Evolutionary conservation across 2,329 filamentous ascomycete genomes (phyloP).

Genomic region (Graphium sp.): DNA sequence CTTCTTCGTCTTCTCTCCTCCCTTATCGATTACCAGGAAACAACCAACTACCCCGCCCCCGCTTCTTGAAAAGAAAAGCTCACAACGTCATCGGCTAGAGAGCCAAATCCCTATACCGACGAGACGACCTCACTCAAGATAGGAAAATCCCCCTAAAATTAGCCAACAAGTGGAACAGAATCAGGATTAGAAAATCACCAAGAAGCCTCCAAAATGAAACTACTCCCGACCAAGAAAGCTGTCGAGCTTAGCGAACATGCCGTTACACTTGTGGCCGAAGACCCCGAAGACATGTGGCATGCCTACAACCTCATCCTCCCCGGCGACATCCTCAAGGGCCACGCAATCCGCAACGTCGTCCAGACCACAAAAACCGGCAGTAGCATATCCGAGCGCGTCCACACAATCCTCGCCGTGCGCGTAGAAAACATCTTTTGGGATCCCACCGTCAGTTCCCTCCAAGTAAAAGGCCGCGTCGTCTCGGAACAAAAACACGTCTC

Average conservation of each 20-base stretch:
- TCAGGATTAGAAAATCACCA: conserved; percentile 5
- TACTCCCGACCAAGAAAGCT: conserved; percentile 15
- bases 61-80: too few species aligned
- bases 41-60: too few species aligned
- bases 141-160: too few species aligned
- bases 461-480: conserved; percentile 36
- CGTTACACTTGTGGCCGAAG: conserved; percentile 23
- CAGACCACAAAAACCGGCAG: conserved; percentile 29
- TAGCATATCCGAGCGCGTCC: conserved; percentile 30
- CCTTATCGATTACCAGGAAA: too few species aligned
- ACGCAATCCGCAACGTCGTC: conserved; percentile 37
- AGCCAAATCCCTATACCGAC: too few species aligned
- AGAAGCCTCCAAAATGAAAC: conserved; percentile 17
- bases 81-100: too few species aligned
- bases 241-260: conserved; percentile 5
- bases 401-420: conserved; percentile 37
- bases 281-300: conserved; percentile 38
- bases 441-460: conserved; percentile 33
- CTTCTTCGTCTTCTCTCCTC: too few species aligned
- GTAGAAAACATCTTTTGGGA: conserved; percentile 43
- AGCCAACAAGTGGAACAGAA: too few species aligned
- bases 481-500: conserved; percentile 34
- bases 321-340: conserved; percentile 34
- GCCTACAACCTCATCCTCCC: conserved; percentile 42
- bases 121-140: too few species aligned